phyloP scores from a whole-genome alignment of 2,329 filamentous ascomycete genomes.

The Cryphonectria japonica region DNA sequence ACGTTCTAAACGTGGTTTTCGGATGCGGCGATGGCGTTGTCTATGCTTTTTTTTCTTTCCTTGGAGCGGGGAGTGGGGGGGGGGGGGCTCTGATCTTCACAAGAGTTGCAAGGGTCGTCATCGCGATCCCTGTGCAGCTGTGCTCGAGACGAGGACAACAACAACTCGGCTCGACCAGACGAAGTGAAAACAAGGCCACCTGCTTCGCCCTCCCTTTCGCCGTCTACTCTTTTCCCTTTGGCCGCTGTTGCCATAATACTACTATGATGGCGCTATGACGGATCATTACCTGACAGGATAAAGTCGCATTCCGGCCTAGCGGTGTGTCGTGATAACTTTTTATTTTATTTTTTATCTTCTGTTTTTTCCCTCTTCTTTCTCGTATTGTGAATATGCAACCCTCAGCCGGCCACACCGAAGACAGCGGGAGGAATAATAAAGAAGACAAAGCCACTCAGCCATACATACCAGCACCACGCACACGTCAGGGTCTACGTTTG shows the following conservation, averaged over 20 bases:
- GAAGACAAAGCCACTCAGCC: neutral
- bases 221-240: neutral
- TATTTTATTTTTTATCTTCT: too few relatives aligned
- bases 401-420: neutral
- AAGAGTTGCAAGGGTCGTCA: neutral
- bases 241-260: neutral
- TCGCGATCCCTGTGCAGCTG: neutral
- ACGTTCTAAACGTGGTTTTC: neutral
- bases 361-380: neutral
- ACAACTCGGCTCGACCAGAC: neutral
- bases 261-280: neutral
- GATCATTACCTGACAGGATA: neutral
- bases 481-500: neutral
- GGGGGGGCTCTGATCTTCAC: neutral
- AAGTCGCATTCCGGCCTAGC: neutral
- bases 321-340: neutral
- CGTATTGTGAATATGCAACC: too few relatives aligned
- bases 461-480: neutral
- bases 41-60: neutral
- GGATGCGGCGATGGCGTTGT: neutral
- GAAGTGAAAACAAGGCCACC: neutral
- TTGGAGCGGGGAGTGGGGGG: too few relatives aligned
- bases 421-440: neutral
- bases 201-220: neutral
- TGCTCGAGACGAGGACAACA: neutral